Evolutionary conservation across 2,329 filamentous ascomycete species (phyloP), one percentile per base, ranked within the genome.

Genomic region (Trichoderma sp.): DNA sequence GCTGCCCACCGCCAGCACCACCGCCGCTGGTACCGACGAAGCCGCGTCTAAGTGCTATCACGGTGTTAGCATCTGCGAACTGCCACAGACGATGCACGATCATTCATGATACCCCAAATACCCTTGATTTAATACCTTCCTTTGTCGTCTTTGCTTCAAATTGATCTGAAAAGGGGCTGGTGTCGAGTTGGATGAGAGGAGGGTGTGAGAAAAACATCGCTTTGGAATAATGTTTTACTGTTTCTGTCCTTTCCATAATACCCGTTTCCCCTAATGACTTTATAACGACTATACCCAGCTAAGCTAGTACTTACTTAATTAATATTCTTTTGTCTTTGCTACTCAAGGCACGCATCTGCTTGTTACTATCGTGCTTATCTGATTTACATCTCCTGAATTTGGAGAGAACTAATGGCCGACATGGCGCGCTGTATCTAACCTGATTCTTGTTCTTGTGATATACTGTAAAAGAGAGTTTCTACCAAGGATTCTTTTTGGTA

Each of bases 21-120:
- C 69, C 84, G 84, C 75, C 83, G 83, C 74, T 87, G 87, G 86
- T 85, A 85, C 80, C 82, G 82, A 76, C 84, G 85, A 75, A 85
- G 84, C 76, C 83, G 81, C 67, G 85, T 87, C 80, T 88, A 83
- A 82, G 41, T 21, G 63, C 45, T 41, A n/a, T 38, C 41, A 9
- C 18, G 16, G 3, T 45, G 7, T 53, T 45, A 21, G 38, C 60
- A 9, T 45, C 29, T 62, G 18, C 69, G 2, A 35, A 53, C 21
- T 38, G 18, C 27, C 24, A 50, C 2, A 62, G 27, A 3, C 29
- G 56, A 6, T 18, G 67, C 60, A 67, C 63, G 4, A 33, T 60
- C 50, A 66, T 64, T 62, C 31, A 65, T 31, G 71, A 73, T 56
- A 64, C 71, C 60, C 71, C 29, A 35, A n/a, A 29, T 53, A 64